These are phyloP conservation scores for Cercospora berteroae DNA, from an alignment of 2,329 filamentous ascomycete species.

Conservation along the genomic window DNA sequence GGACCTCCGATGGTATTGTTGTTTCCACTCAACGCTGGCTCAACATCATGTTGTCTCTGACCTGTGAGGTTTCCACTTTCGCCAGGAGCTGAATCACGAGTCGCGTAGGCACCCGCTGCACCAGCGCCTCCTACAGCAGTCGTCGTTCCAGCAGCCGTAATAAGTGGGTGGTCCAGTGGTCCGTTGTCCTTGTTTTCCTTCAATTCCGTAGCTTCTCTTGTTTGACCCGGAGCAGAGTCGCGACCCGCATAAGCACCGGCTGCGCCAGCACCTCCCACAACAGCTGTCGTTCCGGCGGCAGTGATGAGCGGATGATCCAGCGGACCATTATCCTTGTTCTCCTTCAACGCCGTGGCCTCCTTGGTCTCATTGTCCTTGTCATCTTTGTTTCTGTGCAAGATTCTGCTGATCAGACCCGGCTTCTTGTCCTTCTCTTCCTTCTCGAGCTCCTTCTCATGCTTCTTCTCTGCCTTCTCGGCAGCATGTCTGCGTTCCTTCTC, in stretches of 20 bases:
- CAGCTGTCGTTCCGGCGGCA: neutral
- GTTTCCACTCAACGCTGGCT: neutral
- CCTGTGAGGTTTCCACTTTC: neutral
- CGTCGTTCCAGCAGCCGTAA: neutral
- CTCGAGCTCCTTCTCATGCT: conserved; percentile 29
- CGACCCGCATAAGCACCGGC: neutral
- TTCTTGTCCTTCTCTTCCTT: conserved; percentile 38
- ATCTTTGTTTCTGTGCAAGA: conserved; percentile 33
- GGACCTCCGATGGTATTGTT: neutral
- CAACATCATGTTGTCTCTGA: conserved; percentile 1
- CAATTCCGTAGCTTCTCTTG: neutral
- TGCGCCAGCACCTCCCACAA: neutral
- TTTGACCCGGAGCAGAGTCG: neutral
- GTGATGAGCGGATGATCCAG: conserved; percentile 12
- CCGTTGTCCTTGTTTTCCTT: neutral
- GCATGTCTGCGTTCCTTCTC: conserved; percentile 12
- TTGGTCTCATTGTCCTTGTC: conserved; percentile 17
- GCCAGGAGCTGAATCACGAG: neutral
- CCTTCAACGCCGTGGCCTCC: neutral
- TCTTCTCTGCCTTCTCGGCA: conserved; percentile 31
- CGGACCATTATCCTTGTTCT: conserved; percentile 9
- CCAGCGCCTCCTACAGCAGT: neutral
- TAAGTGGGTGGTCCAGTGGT: conserved; percentile 7
- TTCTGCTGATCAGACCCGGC: conserved; percentile 29
- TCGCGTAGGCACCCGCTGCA: neutral